phyloP scores from a whole-genome alignment of 1,139 yeast species.

The Dujonia santamariae region DNA sequence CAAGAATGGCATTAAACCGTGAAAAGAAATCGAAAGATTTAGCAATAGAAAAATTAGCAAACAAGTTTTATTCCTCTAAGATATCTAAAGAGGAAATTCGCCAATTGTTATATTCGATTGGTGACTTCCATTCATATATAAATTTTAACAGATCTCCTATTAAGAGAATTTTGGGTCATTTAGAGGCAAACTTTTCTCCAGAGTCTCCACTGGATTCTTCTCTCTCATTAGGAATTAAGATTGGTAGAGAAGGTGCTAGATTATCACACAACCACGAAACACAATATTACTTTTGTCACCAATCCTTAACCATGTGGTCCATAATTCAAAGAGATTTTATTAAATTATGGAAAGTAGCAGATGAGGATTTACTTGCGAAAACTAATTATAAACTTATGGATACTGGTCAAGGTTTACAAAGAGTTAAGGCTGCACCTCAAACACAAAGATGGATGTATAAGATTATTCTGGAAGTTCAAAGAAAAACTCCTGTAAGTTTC shows the following conservation, averaged over 20 bases:
- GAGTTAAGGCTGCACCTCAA: slow-evolving; percentile 67
- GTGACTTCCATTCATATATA: slow-evolving; percentile 71
- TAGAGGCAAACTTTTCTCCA: slow-evolving; percentile 45
- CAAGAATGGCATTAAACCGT: slow-evolving; percentile 48
- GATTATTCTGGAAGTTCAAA: slow-evolving; percentile 58
- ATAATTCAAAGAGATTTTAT: slow-evolving; percentile 72
- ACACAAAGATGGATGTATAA: slow-evolving; percentile 66
- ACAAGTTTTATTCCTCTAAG: slow-evolving; percentile 31
- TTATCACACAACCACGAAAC: slow-evolving; percentile 66
- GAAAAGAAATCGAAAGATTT: slow-evolving; percentile 60
- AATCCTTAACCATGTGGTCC: slow-evolving; percentile 69
- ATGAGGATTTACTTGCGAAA: slow-evolving; percentile 56
- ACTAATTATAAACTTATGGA: slow-evolving; percentile 54
- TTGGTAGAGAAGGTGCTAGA: slow-evolving; percentile 64
- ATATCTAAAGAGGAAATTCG: slow-evolving; percentile 55
- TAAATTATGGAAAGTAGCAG: slow-evolving; percentile 69
- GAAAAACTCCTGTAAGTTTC: slow-evolving; percentile 56
- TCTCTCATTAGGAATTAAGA: slow-evolving; percentile 57
- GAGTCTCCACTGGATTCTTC: slow-evolving; percentile 20
- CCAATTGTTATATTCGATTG: slow-evolving; percentile 67
- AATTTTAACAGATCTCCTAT: slow-evolving; percentile 66
- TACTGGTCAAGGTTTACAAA: slow-evolving; percentile 75
- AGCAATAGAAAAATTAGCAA: slow-evolving; percentile 56
- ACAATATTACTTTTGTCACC: slow-evolving; percentile 67
- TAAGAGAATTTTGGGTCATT: slow-evolving; percentile 50